Evolutionary conservation across 441 rosid species (phyloP), one percentile per base, ranked within the genome.

Genomic region (Euphorbia corollata): DNA sequence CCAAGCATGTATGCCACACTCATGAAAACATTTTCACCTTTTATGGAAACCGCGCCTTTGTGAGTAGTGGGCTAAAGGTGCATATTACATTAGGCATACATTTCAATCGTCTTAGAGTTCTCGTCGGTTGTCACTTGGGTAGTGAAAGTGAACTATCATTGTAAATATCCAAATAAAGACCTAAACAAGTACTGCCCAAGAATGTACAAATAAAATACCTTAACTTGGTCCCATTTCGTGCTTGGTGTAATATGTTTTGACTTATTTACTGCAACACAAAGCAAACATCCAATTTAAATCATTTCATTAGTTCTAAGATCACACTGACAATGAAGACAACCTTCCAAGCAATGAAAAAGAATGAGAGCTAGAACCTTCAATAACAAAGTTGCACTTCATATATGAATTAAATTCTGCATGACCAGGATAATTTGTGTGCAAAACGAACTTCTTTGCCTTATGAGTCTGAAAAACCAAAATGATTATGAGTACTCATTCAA

Each of bases 391-490:
- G 92, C 96, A 88, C 79, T 95, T 95, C 34, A 95, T 86, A 78
- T 91, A 94, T 55, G 94, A 88, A 79, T 91, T 94, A 77, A 94
- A 94, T 82, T 91, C 99, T 38, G 97, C 84, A 83, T 94, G 99
- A 60, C 99, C 99, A 60, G 98, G 98, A 79, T 91, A 92, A 80
- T 94, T 91, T 38, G 98, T 87, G 76, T 95, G 99, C 74, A 95
- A 80, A 75, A 95, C 90, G 76, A 95, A 95, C 86, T 95, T 95
- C 80, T 90, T 91, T 72, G 85, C 83, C 77, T 82, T 90, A 77
- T 95, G 98, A 72, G 86, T 87, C 99, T 92, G 91, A 80, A 82
- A 73, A 80, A 74, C 51, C n/a, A 67, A 50, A 67, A 71, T 11
- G 11, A 57, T 10, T 18, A 69, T 61, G 11, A n/a, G 22, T 60